Evolutionary conservation across 768 basidiomycete genomes (phyloP).

Genomic region (Coprinopsis cinerea): DNA sequence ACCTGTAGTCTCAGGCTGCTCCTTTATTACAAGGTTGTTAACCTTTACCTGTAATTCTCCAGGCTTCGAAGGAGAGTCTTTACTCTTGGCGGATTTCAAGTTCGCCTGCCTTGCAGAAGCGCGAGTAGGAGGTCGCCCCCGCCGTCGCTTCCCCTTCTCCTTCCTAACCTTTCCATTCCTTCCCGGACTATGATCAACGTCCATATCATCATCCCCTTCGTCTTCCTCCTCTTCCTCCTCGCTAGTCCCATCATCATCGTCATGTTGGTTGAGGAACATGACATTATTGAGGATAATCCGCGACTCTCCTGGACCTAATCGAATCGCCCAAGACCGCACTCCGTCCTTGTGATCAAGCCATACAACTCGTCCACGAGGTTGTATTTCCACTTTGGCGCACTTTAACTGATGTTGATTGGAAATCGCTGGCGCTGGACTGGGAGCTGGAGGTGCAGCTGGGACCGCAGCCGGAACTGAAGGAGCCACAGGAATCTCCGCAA

Average conservation of each 20-base stretch:
- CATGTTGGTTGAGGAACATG: conserved; percentile 36
- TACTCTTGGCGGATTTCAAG: conserved; percentile 26
- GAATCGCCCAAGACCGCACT: conserved; percentile 68
- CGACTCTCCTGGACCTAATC: conserved; percentile 52
- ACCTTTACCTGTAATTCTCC: conserved; percentile 60
- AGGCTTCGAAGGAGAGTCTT: conserved; percentile 42
- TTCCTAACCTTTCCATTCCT: conserved; percentile 40
- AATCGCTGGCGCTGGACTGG: conserved; percentile 22
- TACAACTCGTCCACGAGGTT: conserved; percentile 54
- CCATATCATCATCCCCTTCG: conserved; percentile 41
- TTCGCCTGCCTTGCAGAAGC: conserved; percentile 17
- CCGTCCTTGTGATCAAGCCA: conserved; percentile 62
- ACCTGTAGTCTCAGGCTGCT: conserved; percentile 38
- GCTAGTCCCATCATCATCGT: conserved; percentile 54
- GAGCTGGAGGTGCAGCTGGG: conserved; percentile 16
- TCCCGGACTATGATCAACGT: conserved; percentile 30
- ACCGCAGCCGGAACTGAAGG: conserved; percentile 18
- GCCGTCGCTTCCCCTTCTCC: conserved; percentile 32
- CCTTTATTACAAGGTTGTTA: conserved; percentile 48
- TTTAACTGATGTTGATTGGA: conserved; percentile 44
- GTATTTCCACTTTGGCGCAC: conserved; percentile 45
- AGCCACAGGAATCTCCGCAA: conserved; percentile 14
- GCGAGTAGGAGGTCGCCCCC: conserved; percentile 30
- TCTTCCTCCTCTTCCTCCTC: conserved; percentile 43
- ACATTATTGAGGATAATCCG: conserved; percentile 49